Percentiles rank a stretch among this genome's conserved stretches.
Evolutionary conservation across 1,284 basidiomycete genomes (phyloP).

Genomic region (Sporisorium scitamineum): DNA sequence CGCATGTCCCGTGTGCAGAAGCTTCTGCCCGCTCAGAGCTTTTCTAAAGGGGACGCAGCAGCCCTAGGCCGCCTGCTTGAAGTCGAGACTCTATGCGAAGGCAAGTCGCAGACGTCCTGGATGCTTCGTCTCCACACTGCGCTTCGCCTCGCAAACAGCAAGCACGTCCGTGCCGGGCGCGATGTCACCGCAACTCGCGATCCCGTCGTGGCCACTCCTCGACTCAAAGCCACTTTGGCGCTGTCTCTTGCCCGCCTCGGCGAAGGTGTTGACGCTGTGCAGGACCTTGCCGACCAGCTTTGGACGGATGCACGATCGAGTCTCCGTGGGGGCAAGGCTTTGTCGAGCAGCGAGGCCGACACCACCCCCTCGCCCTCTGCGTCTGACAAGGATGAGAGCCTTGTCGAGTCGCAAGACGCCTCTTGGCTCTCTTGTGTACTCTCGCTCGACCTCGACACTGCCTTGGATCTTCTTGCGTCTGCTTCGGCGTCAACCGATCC

Average conservation of each 20-base stretch:
- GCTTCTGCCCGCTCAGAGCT: slow-evolving; percentile 14
- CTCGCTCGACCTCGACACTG: slow-evolving; percentile 49
- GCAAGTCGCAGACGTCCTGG: slow-evolving; percentile 40
- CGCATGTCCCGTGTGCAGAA: slow-evolving; percentile 7
- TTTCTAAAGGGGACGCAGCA: slow-evolving; percentile 31
- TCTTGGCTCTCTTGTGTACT: slow-evolving; percentile 56
- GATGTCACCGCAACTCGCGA: slow-evolving; percentile 7
- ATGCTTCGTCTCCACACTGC: slow-evolving; percentile 53
- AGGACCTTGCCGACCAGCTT: slow-evolving; percentile 36
- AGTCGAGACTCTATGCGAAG: slow-evolving; percentile 53
- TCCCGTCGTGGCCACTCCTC: slow-evolving; percentile 22
- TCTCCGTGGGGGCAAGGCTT: slow-evolving; percentile 3
- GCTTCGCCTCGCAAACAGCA: slow-evolving; percentile 47
- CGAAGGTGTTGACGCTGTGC: slow-evolving; percentile 36
- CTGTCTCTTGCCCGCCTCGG: slow-evolving; percentile 50
- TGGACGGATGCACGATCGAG: slow-evolving; percentile 44
- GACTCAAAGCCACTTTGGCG: slow-evolving; percentile 48
- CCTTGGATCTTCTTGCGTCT: slow-evolving; percentile 37
- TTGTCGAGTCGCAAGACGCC: slow-evolving; percentile 20
- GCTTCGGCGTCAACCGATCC: slow-evolving; percentile 14
- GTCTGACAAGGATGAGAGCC: slow-evolving; percentile 19
- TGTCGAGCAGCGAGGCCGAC: slow-evolving; percentile 3
- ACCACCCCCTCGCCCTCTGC: slow-evolving; percentile 11
- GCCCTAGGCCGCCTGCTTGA: slow-evolving; percentile 48
- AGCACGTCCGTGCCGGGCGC: slow-evolving; percentile 10